Base-by-base conservation (phyloP, 2,329 filamentous ascomycete species). In the Pseudogymnoascus sp. region DNA sequence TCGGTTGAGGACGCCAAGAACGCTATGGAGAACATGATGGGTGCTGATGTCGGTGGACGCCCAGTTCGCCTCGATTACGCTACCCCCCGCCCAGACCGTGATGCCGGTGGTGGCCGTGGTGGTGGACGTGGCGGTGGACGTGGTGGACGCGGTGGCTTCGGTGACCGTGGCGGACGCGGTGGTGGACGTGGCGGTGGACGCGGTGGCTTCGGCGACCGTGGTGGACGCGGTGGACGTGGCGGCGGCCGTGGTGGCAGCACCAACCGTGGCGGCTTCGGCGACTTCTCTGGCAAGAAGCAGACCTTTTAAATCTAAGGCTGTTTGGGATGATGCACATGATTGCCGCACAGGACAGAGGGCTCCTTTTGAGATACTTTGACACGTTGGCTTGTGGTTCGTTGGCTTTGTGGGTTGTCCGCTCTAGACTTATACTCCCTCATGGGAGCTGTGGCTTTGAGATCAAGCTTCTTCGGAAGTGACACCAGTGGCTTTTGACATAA, bases 41-140 rank as follows among this genome's bases (percentile, higher is more conserved):
- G 87, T 67, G 78, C 79, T 62, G 82, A 87, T 60, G 79, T 91
- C 69, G 81, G 77, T 69, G 86, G 86, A 61, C 87, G 87, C 69
- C 70, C 83, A 52, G 79, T 90, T 68, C 83, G 87, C 69, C 81
- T 90, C 59, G 87, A 90, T 78, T 91, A 81, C 75, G 85, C 85
- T 73, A 78, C 80, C 65, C 82, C 85, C 63, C 83, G 84, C 65
- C 75, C 78, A 69, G 80, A 80, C 69, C 78, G 78, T 66, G 75
- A 76, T 65, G 75, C 76, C 58, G 74, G 75, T 58, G 71, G 77
- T 65, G 76, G 80, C 67, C 75, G 78, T 62, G 74, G 78, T 61
- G 73, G 77, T 62, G 74, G 73, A 62, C 71, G 74, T 68, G 72
- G 77, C 39, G 76, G 75, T 58, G 72, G 77, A 49, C 69, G 74